These are phyloP conservation scores for Neocallimastix lanati DNA, from an alignment of 192 early-diverging fungal species.

Conservation along the genomic window DNA sequence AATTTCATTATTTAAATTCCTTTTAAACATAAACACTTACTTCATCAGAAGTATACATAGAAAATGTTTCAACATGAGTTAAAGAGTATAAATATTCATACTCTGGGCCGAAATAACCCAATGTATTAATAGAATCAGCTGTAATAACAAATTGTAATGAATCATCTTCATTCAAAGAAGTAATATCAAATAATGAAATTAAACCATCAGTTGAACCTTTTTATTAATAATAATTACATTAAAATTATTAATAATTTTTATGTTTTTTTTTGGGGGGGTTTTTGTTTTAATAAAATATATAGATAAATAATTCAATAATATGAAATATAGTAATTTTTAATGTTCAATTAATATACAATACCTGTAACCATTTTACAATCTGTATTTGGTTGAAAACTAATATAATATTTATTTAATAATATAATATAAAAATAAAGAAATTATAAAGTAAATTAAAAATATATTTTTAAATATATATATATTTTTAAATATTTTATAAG, in stretches of 20 bases:
- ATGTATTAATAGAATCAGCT: constrained; percentile 54
- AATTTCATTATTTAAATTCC: background rate
- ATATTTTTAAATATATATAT: no score
- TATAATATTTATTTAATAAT: background rate
- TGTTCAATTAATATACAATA: background rate
- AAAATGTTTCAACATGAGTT: constrained; percentile 82
- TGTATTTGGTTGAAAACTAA: background rate
- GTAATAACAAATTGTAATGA: constrained; percentile 67
- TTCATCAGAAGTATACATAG: constrained; percentile 48
- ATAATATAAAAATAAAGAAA: no score
- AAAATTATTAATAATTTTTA: no score
- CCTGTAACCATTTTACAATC: background rate
- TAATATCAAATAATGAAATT: constrained; percentile 55
- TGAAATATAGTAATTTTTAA: no score
- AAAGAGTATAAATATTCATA: constrained; percentile 75
- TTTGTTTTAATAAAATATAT: no score
- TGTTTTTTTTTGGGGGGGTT: no score
- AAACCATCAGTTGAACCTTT: constrained; percentile 56
- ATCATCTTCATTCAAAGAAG: constrained; percentile 71
- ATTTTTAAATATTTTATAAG: no score
- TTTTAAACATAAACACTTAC: constrained; percentile 6
- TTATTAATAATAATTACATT: no score
- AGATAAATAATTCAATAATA: no score
- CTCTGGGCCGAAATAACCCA: constrained; percentile 80
- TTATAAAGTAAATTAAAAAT: no score